Evolutionary conservation across 768 basidiomycete genomes (phyloP).

Genomic region (Lactifluus volemus): DNA sequence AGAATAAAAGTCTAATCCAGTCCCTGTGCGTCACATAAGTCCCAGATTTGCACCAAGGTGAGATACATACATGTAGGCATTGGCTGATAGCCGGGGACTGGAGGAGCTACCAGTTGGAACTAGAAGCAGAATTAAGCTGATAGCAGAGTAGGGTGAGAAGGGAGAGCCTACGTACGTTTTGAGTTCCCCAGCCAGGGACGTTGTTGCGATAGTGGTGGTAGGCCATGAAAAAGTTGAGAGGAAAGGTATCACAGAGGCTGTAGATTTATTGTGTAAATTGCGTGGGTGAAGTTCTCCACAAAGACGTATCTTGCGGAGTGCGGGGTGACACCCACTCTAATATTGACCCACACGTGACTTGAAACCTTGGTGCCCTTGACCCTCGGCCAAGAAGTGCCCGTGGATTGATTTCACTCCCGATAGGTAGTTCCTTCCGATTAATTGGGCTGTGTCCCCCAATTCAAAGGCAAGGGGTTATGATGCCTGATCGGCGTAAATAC

Average conservation of each 20-base stretch:
- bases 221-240: constrained; percentile 30
- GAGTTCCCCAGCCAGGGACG: constrained; percentile 43
- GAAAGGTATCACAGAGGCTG: not conserved
- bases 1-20: constrained; percentile 52
- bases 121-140: not conserved
- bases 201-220: constrained; percentile 36
- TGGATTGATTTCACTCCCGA: not conserved
- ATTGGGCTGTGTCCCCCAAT: no score
- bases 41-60: not conserved
- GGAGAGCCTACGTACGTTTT: constrained; percentile 25
- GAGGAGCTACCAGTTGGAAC: constrained; percentile 19
- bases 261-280: not conserved
- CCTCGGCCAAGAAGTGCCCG: not conserved
- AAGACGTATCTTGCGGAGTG: not conserved
- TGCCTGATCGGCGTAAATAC: no score
- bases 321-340: not conserved
- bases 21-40: constrained; percentile 34
- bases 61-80: constrained; percentile 27
- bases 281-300: not conserved
- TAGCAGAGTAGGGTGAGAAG: not conserved
- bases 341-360: not conserved
- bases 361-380: not conserved
- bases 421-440: not conserved
- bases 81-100: constrained; percentile 33
- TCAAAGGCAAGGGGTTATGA: no score